Evolutionary conservation across 768 basidiomycete genomes (phyloP).

Genomic region (Lactarius psammicola): DNA sequence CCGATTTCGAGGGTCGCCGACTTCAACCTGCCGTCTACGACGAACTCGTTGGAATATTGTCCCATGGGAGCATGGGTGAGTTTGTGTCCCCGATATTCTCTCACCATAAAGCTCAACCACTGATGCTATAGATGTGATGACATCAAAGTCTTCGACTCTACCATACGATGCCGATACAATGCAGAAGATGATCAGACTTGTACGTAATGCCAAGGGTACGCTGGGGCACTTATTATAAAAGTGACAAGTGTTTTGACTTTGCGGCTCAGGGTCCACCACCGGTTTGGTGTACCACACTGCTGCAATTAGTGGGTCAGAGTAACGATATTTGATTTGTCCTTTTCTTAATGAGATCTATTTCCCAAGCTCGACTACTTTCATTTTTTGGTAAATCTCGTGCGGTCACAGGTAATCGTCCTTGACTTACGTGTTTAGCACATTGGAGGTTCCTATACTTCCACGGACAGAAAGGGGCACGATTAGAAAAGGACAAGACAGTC

Average conservation of each 20-base stretch:
- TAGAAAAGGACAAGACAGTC: conserved; percentile 8
- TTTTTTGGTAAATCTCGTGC: conserved; percentile 10
- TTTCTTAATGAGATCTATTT: neutral
- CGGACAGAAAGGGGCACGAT: conserved; percentile 16
- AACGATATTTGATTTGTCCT: neutral
- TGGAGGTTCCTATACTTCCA: conserved; percentile 25
- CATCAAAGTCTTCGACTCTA: conserved; percentile 19
- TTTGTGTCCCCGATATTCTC: neutral
- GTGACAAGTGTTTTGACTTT: neutral
- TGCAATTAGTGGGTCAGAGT: conserved; percentile 3
- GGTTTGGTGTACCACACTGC: conserved; percentile 12
- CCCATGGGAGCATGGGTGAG: conserved; percentile 42
- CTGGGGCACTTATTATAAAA: neutral
- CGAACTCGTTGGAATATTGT: conserved; percentile 40
- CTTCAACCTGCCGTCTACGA: conserved; percentile 29
- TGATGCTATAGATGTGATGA: conserved; percentile 14
- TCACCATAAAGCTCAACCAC: neutral
- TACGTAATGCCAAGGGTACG: conserved; percentile 18
- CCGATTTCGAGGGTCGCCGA: conserved; percentile 14
- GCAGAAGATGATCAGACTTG: conserved; percentile 14
- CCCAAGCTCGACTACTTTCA: conserved; percentile 16
- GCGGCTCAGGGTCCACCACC: neutral
- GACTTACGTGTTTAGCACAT: conserved; percentile 6
- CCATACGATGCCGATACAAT: conserved; percentile 20
- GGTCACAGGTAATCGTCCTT: neutral